Evolutionary conservation across 2,329 filamentous ascomycete species (phyloP), one percentile per base, ranked within the genome.

Genomic region (Fusarium pseudoanthophilum): DNA sequence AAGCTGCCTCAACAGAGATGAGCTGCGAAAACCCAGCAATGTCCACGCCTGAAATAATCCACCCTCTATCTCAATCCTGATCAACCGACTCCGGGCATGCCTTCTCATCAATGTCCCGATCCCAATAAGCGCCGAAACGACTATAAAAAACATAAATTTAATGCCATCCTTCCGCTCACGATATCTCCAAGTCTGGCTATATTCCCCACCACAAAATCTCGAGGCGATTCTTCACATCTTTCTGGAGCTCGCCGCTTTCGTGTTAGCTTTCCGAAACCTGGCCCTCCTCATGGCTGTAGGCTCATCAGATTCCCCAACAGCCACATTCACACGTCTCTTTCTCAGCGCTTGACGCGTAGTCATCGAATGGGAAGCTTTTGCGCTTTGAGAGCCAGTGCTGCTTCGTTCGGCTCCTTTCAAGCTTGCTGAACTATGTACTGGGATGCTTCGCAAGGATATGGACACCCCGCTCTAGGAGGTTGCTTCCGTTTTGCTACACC

Each of bases 401-500:
- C 51, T 53, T 43, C 56, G 58, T 37, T n/a, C 40, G 48, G 46
- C 36, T 42, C 51, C 58, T 26, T 39, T 53, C 45, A 49, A n/a
- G 32, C 32, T 18, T 37, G 49, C 56, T 42, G 42, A 55, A 34
- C 28, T 36, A 36, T 36, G 30, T 49, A 40, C 48, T 48, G 37
- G 60, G 37, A 39, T 45, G 45, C 61, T 57, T 64, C 49, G 69
- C 49, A 64, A 71, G 36, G 61, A 55, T 60, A 58, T 61, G 43
- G 72, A 68, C 51, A 58, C 72, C 76, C 68, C 77, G 58, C 67
- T 72, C 78, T 80, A 81, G 59, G 73, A 76, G 64, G 77, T 64
- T 52, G 64, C 67, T 53, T 55, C 73, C 52, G 64, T 36, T 45
- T 74, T 68, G 58, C 68, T 78, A 63, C 86, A 87, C 26, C 78